Evolutionary conservation across 768 basidiomycete genomes (phyloP), one percentile per base, ranked within the genome.

Genomic region (Boletus eberwhitei): DNA sequence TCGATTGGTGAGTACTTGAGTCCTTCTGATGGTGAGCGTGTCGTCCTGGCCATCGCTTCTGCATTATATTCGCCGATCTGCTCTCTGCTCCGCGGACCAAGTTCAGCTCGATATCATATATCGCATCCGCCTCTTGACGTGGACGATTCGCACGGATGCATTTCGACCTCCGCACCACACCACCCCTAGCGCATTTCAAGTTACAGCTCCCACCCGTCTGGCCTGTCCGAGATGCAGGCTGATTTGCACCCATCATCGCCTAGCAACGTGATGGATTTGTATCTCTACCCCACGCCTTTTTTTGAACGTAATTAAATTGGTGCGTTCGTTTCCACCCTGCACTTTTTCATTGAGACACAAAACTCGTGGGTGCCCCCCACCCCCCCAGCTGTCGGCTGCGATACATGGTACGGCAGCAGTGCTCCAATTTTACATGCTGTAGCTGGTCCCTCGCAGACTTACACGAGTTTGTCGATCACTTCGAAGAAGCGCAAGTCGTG

Each of bases 381-480:
- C n/a, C n/a, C n/a, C n/a, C n/a, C n/a, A n/a, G n/a, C n/a, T 47
- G 29, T 52, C 45, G 31, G 32, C 24, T 52, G 39, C n/a, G 29
- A 38, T 47, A 40, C 48, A 41, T 46, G 53, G 29, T 22, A 37
- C 2, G 29, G 52, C 1, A n/a, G 42, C 22, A 75, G 73, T 77
- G 75, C 55, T 69, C 71, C 37, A 68, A 81, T 68, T 81, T 78
- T 61, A 72, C 71, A 32, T 81, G 82, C 59, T 81, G 81, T 59
- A 76, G 75, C n/a, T n/a, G n/a, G n/a, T n/a, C n/a, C n/a, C n/a
- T n/a, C n/a, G 39, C 73, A 6, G 77, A 79, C 66, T 68, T 81
- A 37, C 81, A 82, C 59, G 75, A 73, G 37, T 72, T 81, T 19
- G 69, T 82, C 49, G 77, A 78, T 58, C 83, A 82, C 56, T 78